Conservation (phyloP, 371 early-diverging fungal species). For the Rhizomucor pusillus region DNA sequence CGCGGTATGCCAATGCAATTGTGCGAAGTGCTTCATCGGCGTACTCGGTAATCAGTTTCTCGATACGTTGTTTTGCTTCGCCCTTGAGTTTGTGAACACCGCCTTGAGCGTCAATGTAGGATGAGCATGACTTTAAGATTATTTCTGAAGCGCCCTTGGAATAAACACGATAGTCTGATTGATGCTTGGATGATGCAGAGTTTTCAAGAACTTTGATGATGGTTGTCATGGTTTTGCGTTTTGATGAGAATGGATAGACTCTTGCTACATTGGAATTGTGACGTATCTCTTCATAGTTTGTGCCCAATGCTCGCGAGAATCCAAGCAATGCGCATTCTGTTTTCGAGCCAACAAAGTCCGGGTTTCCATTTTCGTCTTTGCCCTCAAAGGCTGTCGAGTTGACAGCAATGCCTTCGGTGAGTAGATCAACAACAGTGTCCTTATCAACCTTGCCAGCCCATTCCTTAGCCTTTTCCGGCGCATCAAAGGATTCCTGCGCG, state of each 20-base stretch:
- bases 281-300: constrained; percentile 60
- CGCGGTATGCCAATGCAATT: constrained; percentile 81
- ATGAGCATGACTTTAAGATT: constrained; percentile 61
- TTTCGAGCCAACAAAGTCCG: constrained; percentile 85
- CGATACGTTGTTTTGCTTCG: constrained; percentile 41
- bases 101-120: constrained; percentile 59
- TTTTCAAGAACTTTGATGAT: constrained; percentile 41
- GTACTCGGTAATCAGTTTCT: constrained; percentile 64
- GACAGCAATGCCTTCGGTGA: constrained; percentile 69
- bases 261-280: constrained; percentile 51
- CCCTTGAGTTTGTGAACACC: constrained; percentile 48
- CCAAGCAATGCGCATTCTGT: constrained; percentile 92
- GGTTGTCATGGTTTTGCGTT: constrained; percentile 81
- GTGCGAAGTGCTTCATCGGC: constrained; percentile 89
- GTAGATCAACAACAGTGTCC: constrained; percentile 28
- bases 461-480: constrained; percentile 21
- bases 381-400: constrained; percentile 93
- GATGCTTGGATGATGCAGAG: constrained; percentile 25
- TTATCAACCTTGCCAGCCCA: constrained; percentile 31
- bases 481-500: constrained; percentile 42
- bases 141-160: constrained; percentile 90
- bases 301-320: constrained; percentile 61
- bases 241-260: constrained; percentile 81
- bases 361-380: constrained; percentile 69
- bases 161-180: constrained; percentile 57